phyloP scores from a whole-genome alignment of 164 flowering plant genomes.

The Taxillus chinensis region DNA sequence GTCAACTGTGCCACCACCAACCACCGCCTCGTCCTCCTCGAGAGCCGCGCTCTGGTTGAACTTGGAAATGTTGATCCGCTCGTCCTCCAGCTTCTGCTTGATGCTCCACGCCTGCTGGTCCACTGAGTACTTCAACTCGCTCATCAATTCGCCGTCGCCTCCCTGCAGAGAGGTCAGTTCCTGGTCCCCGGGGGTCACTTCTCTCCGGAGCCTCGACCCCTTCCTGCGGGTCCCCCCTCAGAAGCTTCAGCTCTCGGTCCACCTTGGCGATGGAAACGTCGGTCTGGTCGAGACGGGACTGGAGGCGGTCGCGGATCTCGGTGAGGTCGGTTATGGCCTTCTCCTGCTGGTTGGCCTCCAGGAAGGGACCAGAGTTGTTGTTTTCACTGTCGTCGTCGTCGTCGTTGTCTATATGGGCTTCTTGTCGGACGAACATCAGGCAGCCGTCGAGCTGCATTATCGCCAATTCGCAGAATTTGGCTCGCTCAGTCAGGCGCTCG shows the following conservation, averaged over 20 bases:
- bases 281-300: conserved; percentile 46
- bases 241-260: conserved; percentile 34
- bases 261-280: conserved; percentile 39
- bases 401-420: conserved; percentile 21
- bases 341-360: conserved; percentile 32
- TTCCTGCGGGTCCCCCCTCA: conserved; percentile 25
- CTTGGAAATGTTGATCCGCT: conserved; percentile 13
- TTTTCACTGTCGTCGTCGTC: neutral
- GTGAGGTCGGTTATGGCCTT: conserved; percentile 36
- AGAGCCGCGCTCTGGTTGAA: neutral
- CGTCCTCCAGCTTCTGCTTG: conserved; percentile 42
- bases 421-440: conserved; percentile 47
- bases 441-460: conserved; percentile 75
- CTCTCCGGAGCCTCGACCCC: conserved; percentile 10
- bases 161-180: too few relatives aligned
- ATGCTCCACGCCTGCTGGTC: conserved; percentile 53
- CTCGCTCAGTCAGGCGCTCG: conserved; percentile 52
- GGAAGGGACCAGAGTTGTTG: neutral
- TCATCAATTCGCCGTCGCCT: conserved; percentile 13
- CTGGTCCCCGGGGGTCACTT: too few relatives aligned
- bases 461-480: conserved; percentile 68
- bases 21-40: conserved; percentile 14
- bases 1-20: too few relatives aligned
- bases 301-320: conserved; percentile 50
- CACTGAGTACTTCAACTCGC: conserved; percentile 38